These are phyloP conservation scores for Blastocystis sp. DNA, from an alignment of 352 stramenopile genomes.

Conservation along the genomic window DNA sequence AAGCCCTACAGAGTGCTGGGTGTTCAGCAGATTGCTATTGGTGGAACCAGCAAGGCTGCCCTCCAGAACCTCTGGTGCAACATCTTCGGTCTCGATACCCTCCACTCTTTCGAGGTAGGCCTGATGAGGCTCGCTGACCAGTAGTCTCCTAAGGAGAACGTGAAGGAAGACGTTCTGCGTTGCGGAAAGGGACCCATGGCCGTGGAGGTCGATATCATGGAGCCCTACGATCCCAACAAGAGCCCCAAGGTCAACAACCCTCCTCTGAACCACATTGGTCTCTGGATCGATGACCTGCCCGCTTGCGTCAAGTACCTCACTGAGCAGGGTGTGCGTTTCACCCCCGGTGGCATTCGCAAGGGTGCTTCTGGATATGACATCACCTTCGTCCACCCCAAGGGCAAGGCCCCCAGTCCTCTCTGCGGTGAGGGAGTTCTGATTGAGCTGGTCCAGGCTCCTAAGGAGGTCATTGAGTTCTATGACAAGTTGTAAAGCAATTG, in stretches of 20 bases:
- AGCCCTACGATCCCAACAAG: constrained; percentile 82
- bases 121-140: background rate
- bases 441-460: constrained; percentile 86
- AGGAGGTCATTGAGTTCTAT: constrained; percentile 76
- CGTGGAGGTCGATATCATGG: constrained; percentile 96
- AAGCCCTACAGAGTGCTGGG: constrained; percentile 81
- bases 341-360: constrained; percentile 86
- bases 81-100: constrained; percentile 66
- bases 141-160: constrained; percentile 76
- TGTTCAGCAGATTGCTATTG: constrained; percentile 91
- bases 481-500: constrained; percentile 59
- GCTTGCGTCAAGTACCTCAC: constrained; percentile 79
- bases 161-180: constrained; percentile 90
- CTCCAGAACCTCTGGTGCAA: constrained; percentile 75
- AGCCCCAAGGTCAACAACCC: constrained; percentile 78
- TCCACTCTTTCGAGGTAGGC: constrained; percentile 53
- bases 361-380: constrained; percentile 89
- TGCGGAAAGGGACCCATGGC: constrained; percentile 77
- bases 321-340: constrained; percentile 82
- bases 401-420: constrained; percentile 78
- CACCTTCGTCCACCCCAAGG: constrained; percentile 93
- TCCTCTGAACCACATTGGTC: constrained; percentile 89
- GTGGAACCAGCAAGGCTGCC: constrained; percentile 73
- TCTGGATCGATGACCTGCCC: constrained; percentile 89
- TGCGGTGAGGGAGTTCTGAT: constrained; percentile 85